Base-by-base conservation (phyloP, 805 yeast species). In the Candida nemodendra region DNA sequence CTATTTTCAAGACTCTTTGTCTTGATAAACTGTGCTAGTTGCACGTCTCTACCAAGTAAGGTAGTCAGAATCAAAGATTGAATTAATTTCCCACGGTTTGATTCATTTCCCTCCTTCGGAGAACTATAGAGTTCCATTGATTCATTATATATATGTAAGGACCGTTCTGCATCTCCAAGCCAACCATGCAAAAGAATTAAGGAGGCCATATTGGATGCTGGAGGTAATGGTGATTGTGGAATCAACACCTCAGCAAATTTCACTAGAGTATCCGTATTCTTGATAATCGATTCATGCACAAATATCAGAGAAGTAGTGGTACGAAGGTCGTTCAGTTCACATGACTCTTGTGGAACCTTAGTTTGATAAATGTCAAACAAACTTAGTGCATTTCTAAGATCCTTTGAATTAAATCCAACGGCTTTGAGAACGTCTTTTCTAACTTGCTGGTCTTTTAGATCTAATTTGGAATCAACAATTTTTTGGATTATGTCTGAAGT, bases 111-210 rank as follows among this genome's bases (percentile, higher is more conserved):
- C 16, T 45, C 51, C 13, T 35, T 39, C 19, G 52, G 55, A 7
- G 50, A 27, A 34, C 46, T 26, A 46, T 32, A 49, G 5, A 49
- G 14, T 21, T 53, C 47, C 14, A 57, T 38, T 6, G 61, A 41
- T 17, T 47, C 38, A 36, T 64, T 64, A 47, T 61, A 64, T 5
- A 59, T 44, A 16, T 62, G 61, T 21, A 64, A 39, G 1, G 66
- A 51, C 7, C 44, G 42, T n/a, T 60, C 62, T 0, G 44, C 38
- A 18, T 53, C 38, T 2, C 61, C 64, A 29, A 57, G 46, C 56
- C 57, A 61, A 4, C 58, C 57, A 27, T 57, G 45, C 12, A 39
- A 45, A 7, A 62, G 21, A 6, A 62, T 39, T 8, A 56, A 38
- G 0, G 57, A 47, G 3, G 61, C 56, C 5, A 52, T 17, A 14